Evolutionary conservation across 2,329 filamentous ascomycete species (phyloP).

Genomic region (Trichoderma semiorbis): DNA sequence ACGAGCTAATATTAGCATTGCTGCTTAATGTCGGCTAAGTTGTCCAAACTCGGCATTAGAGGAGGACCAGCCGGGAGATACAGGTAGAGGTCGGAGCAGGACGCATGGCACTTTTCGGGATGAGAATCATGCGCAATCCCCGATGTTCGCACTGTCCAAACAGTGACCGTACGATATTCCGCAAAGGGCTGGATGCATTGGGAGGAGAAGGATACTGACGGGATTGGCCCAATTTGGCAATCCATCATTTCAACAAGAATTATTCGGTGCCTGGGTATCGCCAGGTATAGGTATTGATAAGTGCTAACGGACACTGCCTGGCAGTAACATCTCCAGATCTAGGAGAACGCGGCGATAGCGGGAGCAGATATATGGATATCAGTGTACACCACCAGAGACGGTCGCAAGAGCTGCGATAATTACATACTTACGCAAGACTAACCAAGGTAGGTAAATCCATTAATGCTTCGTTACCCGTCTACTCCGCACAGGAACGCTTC

Average conservation of each 20-base stretch:
- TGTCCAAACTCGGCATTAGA: conserved; percentile 4
- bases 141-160: neutral
- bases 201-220: neutral
- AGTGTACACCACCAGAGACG: neutral
- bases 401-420: neutral
- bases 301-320: neutral
- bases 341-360: neutral
- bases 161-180: neutral
- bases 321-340: neutral
- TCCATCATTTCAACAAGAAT: neutral
- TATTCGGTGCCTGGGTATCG: neutral
- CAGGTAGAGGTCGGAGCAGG: neutral
- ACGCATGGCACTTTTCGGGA: neutral
- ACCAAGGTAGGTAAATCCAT: neutral
- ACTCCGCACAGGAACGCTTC: neutral
- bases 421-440: neutral
- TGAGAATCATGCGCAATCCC: conserved; percentile 3
- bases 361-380: neutral
- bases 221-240: neutral
- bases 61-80: neutral
- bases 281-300: neutral
- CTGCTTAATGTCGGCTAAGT: conserved; percentile 8
- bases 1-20: conserved; percentile 12
- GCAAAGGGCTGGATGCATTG: neutral
- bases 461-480: neutral